Percentiles rank a stretch among this genome's conserved stretches.
phyloP scores from a whole-genome alignment of 179 eudicot species.

The Camellia oleifera region DNA sequence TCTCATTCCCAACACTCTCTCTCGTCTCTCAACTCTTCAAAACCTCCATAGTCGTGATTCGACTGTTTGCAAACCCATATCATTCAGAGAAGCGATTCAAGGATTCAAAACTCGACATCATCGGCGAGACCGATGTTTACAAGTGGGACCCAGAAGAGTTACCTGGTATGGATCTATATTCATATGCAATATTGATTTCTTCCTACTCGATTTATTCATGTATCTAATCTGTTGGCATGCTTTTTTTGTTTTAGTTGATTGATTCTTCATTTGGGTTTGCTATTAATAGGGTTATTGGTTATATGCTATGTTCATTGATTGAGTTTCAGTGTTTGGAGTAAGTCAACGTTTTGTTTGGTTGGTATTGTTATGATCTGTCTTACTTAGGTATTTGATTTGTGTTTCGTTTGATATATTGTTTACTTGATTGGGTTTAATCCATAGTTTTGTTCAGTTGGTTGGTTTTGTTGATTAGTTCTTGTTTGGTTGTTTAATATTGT shows the following conservation, averaged over 20 bases:
- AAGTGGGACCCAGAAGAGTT: slow-evolving; percentile 84
- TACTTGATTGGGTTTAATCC: background rate
- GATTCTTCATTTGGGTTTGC: background rate
- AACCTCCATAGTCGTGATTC: no score
- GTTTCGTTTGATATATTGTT: background rate
- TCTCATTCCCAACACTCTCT: no score
- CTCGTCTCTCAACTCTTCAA: no score
- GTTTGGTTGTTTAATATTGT: background rate
- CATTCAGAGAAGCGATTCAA: no score
- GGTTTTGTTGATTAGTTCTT: no score
- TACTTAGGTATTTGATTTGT: background rate
- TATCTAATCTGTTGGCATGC: background rate
- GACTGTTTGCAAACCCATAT: no score
- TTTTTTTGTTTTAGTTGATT: background rate
- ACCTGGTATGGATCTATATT: slow-evolving; percentile 52
- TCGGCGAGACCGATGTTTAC: slow-evolving; percentile 76
- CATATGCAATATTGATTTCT: background rate
- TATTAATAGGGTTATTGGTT: slow-evolving; percentile 2
- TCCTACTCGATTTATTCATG: background rate
- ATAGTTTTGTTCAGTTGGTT: background rate
- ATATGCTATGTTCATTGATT: background rate
- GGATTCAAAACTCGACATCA: slow-evolving; percentile 41
- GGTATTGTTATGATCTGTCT: background rate
- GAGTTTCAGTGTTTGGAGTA: background rate
- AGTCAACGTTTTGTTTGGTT: slow-evolving; percentile 1